Conservation (phyloP, 257 asterid genomes). For the Nicotiana attenuata region DNA sequence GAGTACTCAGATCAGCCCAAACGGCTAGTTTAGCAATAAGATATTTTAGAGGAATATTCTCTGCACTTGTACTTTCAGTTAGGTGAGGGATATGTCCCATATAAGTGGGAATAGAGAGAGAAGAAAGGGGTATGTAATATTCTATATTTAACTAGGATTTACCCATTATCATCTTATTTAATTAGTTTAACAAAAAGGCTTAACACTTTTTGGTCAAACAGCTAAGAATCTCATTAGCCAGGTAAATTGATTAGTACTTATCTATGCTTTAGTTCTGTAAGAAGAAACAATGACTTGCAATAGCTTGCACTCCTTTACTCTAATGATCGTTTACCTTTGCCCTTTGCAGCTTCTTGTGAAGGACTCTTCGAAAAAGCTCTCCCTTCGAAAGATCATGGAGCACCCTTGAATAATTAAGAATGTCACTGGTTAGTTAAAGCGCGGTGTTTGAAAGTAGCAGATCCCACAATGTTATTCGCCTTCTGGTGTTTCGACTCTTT, state of each 20-base stretch:
- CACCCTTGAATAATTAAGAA: constrained; percentile 80
- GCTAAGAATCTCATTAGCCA: too few relatives aligned
- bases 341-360: constrained; percentile 78
- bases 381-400: constrained; percentile 65
- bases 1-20: too few relatives aligned
- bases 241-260: constrained; percentile 31
- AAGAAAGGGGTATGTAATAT: too few relatives aligned
- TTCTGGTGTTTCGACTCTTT: not conserved
- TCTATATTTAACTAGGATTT: too few relatives aligned
- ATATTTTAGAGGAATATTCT: too few relatives aligned
- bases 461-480: not conserved
- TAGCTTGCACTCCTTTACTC: not conserved
- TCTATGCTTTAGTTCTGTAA: not conserved
- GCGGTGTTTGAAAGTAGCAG: not conserved
- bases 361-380: constrained; percentile 76
- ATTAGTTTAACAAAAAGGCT: too few relatives aligned
- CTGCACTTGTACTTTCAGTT: too few relatives aligned
- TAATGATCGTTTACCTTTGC: constrained; percentile 11
- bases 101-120: too few relatives aligned
- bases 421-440: constrained; percentile 9
- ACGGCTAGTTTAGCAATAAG: too few relatives aligned
- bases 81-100: too few relatives aligned
- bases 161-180: too few relatives aligned
- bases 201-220: too few relatives aligned
- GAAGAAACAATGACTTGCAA: not conserved